Percentiles rank a stretch among this genome's conserved stretches.
Evolutionary conservation across 768 basidiomycete genomes (phyloP).

Genomic region (Hypholoma fasciculare): DNA sequence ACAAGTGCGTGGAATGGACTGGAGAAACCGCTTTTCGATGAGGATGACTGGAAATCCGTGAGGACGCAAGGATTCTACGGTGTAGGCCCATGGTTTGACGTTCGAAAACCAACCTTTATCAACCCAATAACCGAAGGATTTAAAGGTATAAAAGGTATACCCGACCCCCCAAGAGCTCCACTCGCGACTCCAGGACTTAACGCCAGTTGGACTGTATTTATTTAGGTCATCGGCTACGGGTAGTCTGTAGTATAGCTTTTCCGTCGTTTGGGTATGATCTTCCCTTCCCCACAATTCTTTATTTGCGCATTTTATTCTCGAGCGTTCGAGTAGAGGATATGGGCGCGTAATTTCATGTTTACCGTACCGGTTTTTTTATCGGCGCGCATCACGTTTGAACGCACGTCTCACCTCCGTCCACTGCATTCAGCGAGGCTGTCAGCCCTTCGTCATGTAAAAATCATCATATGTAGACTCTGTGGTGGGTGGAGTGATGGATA

Average conservation of each 20-base stretch:
- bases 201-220: background rate
- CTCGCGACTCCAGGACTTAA: constrained; percentile 2
- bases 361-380: no score
- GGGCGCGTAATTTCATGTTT: no score
- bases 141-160: background rate
- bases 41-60: background rate
- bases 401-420: no score
- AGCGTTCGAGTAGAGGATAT: no score
- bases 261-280: background rate
- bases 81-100: background rate
- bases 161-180: background rate
- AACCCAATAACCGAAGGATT: background rate
- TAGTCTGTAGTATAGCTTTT: background rate
- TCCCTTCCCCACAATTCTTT: no score
- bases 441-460: no score
- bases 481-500: no score
- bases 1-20: background rate
- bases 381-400: no score
- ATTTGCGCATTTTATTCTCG: no score
- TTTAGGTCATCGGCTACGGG: background rate
- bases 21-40: background rate
- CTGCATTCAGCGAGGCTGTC: no score
- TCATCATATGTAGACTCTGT: no score
- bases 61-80: background rate
- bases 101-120: background rate